phyloP scores from a whole-genome alignment of 257 asterid species.

The Solanum neorickii region DNA sequence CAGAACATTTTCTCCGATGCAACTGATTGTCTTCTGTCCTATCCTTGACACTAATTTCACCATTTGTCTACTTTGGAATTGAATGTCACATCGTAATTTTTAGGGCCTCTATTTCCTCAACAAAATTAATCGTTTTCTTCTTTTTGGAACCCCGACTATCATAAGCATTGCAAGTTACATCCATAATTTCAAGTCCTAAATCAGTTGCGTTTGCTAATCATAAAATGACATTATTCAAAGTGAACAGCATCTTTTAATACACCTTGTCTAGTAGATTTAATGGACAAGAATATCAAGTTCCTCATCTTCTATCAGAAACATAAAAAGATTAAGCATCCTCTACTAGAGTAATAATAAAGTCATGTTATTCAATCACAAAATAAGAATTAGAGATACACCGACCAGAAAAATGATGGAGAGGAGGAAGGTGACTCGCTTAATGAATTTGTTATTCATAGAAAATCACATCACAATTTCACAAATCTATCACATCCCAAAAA shows the following conservation, averaged over 20 bases:
- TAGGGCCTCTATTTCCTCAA: background rate
- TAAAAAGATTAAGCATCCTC: background rate
- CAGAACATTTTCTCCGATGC: background rate
- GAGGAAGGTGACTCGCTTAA: background rate
- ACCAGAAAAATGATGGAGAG: background rate
- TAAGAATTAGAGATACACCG: background rate
- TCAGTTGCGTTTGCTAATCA: background rate
- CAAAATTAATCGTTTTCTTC: background rate
- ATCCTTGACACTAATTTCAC: background rate
- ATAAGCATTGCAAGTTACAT: background rate
- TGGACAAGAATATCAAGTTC: background rate
- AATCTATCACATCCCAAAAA: conserved; percentile 15
- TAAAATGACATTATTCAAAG: background rate
- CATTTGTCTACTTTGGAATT: background rate
- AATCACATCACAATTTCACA: background rate
- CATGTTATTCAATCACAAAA: background rate
- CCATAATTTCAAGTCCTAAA: background rate
- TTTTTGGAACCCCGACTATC: background rate
- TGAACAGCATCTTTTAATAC: background rate
- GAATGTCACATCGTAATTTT: background rate
- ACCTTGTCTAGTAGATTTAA: background rate
- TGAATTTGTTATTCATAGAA: background rate
- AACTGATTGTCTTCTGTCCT: background rate
- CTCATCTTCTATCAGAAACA: background rate
- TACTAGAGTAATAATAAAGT: background rate